Evolutionary conservation across 2,329 filamentous ascomycete genomes (phyloP).

Genomic region (Neophaeococcomyces aloes): DNA sequence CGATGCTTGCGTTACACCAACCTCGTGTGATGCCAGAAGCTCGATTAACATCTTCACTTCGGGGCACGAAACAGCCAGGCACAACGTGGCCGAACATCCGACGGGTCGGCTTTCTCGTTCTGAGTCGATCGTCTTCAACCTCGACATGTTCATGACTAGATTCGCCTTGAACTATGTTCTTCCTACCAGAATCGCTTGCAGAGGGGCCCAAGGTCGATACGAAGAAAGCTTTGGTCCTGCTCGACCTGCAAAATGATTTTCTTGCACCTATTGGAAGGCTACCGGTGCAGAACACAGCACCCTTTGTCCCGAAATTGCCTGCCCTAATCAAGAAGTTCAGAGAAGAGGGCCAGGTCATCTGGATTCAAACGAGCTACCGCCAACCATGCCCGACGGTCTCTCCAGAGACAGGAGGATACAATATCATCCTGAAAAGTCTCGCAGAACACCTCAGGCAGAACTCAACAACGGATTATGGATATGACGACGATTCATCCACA

Average conservation of each 20-base stretch:
- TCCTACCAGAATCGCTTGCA: conserved; percentile 17
- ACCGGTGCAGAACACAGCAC: conserved; percentile 51
- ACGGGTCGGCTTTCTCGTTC: too few species aligned
- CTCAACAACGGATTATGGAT: neutral
- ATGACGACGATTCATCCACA: neutral
- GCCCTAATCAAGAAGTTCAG: conserved; percentile 64
- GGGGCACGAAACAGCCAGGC: too few species aligned
- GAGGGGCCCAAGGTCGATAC: conserved; percentile 43
- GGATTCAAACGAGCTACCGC: conserved; percentile 69
- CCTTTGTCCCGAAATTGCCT: conserved; percentile 57
- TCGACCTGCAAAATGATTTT: conserved; percentile 91
- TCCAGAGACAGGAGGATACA: conserved; percentile 37
- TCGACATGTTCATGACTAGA: too few species aligned
- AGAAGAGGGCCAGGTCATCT: conserved; percentile 62
- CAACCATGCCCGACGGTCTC: conserved; percentile 48
- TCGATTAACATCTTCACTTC: neutral
- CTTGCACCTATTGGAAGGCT: conserved; percentile 55
- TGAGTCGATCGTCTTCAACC: too few species aligned
- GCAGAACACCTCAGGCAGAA: conserved; percentile 5
- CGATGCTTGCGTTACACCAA: neutral
- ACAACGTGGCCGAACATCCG: too few species aligned
- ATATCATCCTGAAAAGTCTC: conserved; percentile 20
- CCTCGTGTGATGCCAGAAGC: neutral
- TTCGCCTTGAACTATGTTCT: conserved; percentile 13
- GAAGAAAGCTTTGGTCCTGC: conserved; percentile 61